phyloP scores from a whole-genome alignment of 208 protist species.

The Trypanosoma rangeli region DNA sequence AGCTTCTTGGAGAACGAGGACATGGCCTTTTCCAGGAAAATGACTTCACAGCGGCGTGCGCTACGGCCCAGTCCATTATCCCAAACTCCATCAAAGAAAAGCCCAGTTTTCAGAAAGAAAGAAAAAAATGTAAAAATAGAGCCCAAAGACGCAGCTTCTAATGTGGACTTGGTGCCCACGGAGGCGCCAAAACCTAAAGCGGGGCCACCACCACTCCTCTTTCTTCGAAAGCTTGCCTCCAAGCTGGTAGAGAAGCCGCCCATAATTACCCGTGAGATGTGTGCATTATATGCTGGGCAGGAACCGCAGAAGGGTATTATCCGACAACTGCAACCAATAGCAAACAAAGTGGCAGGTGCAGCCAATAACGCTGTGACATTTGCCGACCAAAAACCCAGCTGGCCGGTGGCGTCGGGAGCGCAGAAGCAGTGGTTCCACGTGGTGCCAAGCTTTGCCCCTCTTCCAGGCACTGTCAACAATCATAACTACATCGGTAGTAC shows the following conservation, averaged over 20 bases:
- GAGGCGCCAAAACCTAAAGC: constrained; percentile 21
- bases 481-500: constrained; percentile 22
- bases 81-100: not conserved
- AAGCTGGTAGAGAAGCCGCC: constrained; percentile 16
- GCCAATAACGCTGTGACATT: not conserved
- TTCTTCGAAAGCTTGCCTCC: constrained; percentile 4
- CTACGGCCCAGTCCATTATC: not conserved
- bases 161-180: not conserved
- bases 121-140: constrained; percentile 1
- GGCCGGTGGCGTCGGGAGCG: constrained; percentile 19
- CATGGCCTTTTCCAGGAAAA: not conserved
- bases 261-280: constrained; percentile 25
- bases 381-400: constrained; percentile 30
- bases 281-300: constrained; percentile 25
- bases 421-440: constrained; percentile 66
- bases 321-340: not conserved
- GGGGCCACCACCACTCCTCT: constrained; percentile 20
- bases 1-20: not conserved
- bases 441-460: constrained; percentile 71
- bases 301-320: constrained; percentile 27
- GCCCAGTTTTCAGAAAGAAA: not conserved
- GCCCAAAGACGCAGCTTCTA: not conserved
- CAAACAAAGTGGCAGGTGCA: not conserved
- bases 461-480: constrained; percentile 69
- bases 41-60: too few relatives aligned